phyloP scores from a whole-genome alignment of 805 yeast genomes.

The Tetrapisispora phaffii region DNA sequence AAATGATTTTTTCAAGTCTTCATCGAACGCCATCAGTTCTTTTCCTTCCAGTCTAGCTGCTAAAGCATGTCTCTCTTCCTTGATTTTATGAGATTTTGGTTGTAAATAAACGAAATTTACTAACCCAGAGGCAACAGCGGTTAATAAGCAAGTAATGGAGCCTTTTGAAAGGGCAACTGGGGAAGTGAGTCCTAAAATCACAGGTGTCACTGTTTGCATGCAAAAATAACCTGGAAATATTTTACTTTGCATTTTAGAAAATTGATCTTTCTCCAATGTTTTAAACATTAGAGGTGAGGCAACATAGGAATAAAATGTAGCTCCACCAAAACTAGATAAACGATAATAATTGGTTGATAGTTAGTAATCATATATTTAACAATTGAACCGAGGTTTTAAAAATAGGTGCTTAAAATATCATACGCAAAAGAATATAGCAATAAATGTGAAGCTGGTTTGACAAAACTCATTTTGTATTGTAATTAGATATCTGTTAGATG shows the following conservation, averaged over 20 bases:
- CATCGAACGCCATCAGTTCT: constrained; percentile 3
- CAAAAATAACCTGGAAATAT: constrained; percentile 77
- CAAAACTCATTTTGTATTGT: not conserved
- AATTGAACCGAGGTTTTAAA: too few species aligned
- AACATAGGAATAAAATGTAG: constrained; percentile 62
- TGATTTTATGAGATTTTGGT: constrained; percentile 53
- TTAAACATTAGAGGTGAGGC: constrained; percentile 75
- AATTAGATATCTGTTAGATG: too few species aligned
- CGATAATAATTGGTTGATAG: too few species aligned
- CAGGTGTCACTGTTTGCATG: constrained; percentile 63
- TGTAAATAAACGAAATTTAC: constrained; percentile 55
- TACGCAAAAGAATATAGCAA: constrained; percentile 3
- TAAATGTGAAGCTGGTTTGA: constrained; percentile 3
- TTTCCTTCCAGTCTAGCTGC: constrained; percentile 11
- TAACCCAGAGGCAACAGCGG: constrained; percentile 51
- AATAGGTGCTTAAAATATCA: not conserved
- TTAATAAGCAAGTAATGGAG: constrained; percentile 20
- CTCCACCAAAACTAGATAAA: constrained; percentile 46
- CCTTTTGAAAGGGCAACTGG: constrained; percentile 48
- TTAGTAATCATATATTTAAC: too few species aligned
- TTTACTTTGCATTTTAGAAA: constrained; percentile 63
- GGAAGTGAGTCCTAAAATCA: constrained; percentile 56
- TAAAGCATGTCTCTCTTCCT: constrained; percentile 33
- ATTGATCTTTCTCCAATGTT: constrained; percentile 62
- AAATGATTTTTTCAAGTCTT: constrained; percentile 50